These are phyloP conservation scores for Metschnikowia proteae DNA, from an alignment of 805 yeast species.

Conservation along the genomic window DNA sequence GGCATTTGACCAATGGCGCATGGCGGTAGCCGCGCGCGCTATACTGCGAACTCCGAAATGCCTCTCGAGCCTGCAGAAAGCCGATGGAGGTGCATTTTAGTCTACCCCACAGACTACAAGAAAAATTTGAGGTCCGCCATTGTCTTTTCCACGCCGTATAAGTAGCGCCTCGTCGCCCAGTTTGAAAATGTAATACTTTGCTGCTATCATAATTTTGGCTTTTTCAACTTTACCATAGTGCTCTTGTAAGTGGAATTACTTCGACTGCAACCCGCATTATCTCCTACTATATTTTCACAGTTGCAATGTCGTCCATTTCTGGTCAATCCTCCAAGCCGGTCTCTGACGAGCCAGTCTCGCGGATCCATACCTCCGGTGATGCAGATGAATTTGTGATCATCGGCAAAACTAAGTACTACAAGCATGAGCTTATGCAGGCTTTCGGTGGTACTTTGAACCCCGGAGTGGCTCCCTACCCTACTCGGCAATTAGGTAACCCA, in stretches of 20 bases:
- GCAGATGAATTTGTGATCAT: slow-evolving; percentile 31
- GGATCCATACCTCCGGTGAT: slow-evolving; percentile 31
- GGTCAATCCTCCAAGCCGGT: slow-evolving; percentile 12
- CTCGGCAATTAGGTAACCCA: slow-evolving; percentile 46
- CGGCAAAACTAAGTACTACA: slow-evolving; percentile 28
- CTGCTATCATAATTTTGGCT: not conserved
- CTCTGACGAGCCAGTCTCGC: slow-evolving; percentile 10
- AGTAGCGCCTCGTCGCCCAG: not conserved
- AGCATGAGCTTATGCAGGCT: slow-evolving; percentile 35
- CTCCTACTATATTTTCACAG: not conserved
- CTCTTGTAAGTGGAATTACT: not conserved
- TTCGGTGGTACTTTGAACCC: slow-evolving; percentile 37
- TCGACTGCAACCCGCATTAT: not conserved
- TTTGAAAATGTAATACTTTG: not conserved
- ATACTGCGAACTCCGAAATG: not conserved
- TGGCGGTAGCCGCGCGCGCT: not conserved
- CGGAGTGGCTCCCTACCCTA: slow-evolving; percentile 37
- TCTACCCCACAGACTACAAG: slow-evolving; percentile 5
- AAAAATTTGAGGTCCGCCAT: slow-evolving; percentile 2
- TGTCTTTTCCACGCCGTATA: not conserved
- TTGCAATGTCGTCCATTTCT: slow-evolving; percentile 13
- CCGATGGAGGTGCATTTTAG: not conserved
- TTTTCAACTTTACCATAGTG: not conserved
- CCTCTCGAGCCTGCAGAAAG: slow-evolving; percentile 1
- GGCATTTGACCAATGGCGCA: not conserved